These are phyloP conservation scores for Colletotrichum destructivum DNA, from an alignment of 2,329 filamentous ascomycete genomes.

Conservation along the genomic window DNA sequence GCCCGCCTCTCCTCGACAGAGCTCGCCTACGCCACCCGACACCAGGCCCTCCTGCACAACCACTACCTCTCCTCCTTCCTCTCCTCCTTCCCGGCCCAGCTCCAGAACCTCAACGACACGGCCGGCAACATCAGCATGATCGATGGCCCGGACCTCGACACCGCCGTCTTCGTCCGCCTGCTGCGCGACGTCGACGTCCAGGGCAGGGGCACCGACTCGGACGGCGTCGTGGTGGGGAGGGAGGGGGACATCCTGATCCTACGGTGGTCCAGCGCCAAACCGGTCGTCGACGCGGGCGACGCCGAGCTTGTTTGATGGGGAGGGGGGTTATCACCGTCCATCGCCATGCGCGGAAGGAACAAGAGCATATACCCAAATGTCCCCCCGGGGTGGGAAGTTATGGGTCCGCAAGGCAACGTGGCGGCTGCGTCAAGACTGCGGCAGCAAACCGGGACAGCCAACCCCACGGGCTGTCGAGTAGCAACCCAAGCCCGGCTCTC, in stretches of 20 bases:
- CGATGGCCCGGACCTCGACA: constrained; percentile 85
- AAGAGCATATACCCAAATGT: background rate
- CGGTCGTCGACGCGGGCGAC: constrained; percentile 67
- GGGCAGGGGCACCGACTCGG: constrained; percentile 75
- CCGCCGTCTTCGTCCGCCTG: constrained; percentile 87
- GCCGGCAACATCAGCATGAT: constrained; percentile 94
- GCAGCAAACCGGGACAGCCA: too few species aligned
- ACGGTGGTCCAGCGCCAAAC: constrained; percentile 81
- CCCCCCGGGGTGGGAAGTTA: background rate
- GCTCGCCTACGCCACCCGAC: constrained; percentile 84
- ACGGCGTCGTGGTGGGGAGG: constrained; percentile 71
- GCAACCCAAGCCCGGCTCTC: background rate
- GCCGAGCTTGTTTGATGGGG: constrained; percentile 70
- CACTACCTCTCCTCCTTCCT: constrained; percentile 93
- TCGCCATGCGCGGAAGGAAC: background rate
- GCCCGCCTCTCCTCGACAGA: constrained; percentile 82
- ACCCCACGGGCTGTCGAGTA: too few species aligned
- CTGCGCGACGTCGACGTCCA: constrained; percentile 72
- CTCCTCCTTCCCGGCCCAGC: constrained; percentile 80
- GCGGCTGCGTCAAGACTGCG: too few species aligned
- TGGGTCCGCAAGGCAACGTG: background rate
- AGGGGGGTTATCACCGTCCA: too few species aligned
- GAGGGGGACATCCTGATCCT: constrained; percentile 79
- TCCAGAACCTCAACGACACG: constrained; percentile 92
- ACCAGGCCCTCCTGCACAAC: constrained; percentile 86